phyloP scores from a whole-genome alignment of 1,284 basidiomycete genomes.

The Heterobasidion annosum region DNA sequence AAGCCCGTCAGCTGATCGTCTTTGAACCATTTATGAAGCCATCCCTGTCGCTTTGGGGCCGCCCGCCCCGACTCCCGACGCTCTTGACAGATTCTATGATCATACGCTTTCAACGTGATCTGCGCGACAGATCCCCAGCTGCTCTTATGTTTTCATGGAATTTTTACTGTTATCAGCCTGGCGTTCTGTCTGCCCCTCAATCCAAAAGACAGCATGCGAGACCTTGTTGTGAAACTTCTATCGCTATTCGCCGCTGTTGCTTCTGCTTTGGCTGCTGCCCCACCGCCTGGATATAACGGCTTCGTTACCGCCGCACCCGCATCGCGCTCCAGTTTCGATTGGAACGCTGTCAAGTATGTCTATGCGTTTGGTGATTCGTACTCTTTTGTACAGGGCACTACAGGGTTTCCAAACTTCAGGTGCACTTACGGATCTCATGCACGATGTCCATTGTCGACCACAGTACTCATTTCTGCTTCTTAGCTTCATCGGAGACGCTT shows the following conservation, averaged over 20 bases:
- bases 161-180: no score
- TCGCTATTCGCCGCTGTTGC: not conserved
- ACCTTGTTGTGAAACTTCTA: no score
- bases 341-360: constrained; percentile 31
- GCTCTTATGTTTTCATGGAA: no score
- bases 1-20: not conserved
- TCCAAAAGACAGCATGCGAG: no score
- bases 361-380: constrained; percentile 50
- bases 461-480: not conserved
- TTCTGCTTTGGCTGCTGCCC: not conserved
- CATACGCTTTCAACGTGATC: not conserved
- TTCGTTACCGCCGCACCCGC: not conserved
- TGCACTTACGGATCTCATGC: constrained; percentile 9
- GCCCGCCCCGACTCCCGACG: not conserved
- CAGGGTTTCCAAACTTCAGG: constrained; percentile 41
- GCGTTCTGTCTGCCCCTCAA: no score
- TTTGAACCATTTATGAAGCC: not conserved
- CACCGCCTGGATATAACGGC: not conserved
- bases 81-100: not conserved
- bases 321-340: constrained; percentile 21
- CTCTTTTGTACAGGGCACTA: constrained; percentile 42
- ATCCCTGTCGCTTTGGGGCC: not conserved
- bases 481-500: constrained; percentile 43
- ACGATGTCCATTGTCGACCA: not conserved
- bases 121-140: no score